Conservation (phyloP, 441 rosid genomes). For the Macaranga tanarius region DNA sequence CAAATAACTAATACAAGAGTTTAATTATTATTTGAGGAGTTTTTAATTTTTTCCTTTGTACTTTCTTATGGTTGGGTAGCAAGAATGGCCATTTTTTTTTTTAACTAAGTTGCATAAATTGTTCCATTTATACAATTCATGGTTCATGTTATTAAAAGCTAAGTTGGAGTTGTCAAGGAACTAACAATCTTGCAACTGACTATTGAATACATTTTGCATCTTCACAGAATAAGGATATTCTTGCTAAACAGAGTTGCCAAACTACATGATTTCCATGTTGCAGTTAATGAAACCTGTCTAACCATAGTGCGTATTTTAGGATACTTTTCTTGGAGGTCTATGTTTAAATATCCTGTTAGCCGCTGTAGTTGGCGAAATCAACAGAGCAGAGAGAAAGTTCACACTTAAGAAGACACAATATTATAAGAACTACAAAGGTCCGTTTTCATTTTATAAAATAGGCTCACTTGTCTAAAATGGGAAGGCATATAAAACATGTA, state of each 20-base stretch:
- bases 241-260: background rate
- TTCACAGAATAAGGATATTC: background rate
- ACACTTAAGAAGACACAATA: background rate
- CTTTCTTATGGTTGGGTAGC: background rate
- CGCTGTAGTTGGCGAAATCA: background rate
- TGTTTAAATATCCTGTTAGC: background rate
- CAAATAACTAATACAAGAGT: background rate
- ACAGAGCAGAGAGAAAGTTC: background rate
- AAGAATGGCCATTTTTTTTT: background rate
- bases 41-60: background rate
- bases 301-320: background rate
- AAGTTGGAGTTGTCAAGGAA: background rate
- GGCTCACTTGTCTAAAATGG: background rate
- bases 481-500: background rate
- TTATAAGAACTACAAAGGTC: background rate
- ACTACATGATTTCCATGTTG: background rate
- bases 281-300: background rate
- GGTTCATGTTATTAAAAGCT: constrained; percentile 11
- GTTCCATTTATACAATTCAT: background rate
- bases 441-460: background rate
- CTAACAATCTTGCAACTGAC: background rate
- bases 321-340: no score
- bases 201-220: background rate
- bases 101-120: constrained; percentile 1
- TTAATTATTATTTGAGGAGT: background rate